Evolutionary conservation across 106 monocot species (phyloP), one percentile per base, ranked within the genome.

Genomic region (Apostasia shenzhenica): DNA sequence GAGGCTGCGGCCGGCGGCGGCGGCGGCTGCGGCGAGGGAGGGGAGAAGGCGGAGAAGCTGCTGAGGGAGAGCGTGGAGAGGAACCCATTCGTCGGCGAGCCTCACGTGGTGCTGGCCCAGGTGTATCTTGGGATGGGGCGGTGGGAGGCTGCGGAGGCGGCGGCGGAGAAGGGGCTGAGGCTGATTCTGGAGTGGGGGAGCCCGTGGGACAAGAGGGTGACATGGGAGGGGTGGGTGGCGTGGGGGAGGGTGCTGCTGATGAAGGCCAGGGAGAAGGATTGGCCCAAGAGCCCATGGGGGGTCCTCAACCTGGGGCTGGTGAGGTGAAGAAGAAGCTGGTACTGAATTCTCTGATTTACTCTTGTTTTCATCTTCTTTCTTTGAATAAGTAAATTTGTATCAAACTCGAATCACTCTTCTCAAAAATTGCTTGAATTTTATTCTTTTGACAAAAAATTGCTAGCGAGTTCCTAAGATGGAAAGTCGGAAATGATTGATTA

Each of bases 161-260:
- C 43, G 82, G 86, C 80, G 0, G 79, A 77, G 67, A 14, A 45
- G 41, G 82, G 86, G 44, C n/a, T 86, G 80, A 69, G 59, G 71
- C 67, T 89, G 76, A 12, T 90, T 48, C 53, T 94, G 74, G 86
- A 84, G 71, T 89, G 86, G 93, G 89, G 93, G 67, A 82, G 82
- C 51, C 55, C 68, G 46, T 94, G 93, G 93, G 93, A 94, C 57
- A 89, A 84, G 89, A 84, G 93, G 71, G 89, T 90, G 81, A 68
- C 70, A 0, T 90, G 93, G 93, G 93, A 94, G 41, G 93, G 86
- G 11, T 94, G 89, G 89, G 75, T 94, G 59, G 81, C 93, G 9
- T 94, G 93, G 93, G 93, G 75, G 14, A 90, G 94, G 58, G 83
- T 87, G 12, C 39, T 94, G 67, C 63, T 87, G 57, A 68, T 72